Conservation (phyloP, 495 filamentous ascomycete genomes). For the Neurospora sp. region DNA sequence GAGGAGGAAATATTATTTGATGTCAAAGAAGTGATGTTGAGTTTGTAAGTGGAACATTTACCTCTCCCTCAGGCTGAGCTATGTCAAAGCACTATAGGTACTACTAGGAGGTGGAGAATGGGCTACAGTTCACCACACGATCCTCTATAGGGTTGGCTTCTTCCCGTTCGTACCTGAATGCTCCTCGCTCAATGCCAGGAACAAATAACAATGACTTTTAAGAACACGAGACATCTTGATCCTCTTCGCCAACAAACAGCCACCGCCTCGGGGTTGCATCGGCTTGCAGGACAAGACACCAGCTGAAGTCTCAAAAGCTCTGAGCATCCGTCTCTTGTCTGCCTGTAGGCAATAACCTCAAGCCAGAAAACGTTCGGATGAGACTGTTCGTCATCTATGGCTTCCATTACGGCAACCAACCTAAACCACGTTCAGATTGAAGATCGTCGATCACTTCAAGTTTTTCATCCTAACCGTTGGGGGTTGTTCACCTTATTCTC, state of each 20-base stretch:
- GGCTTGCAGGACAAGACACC: neutral
- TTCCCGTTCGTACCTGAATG: neutral
- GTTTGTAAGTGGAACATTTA: neutral
- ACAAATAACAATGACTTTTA: neutral
- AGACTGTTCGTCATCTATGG: neutral
- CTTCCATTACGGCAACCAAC: neutral
- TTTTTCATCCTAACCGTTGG: neutral
- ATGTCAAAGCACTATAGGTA: neutral
- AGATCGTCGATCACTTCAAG: neutral
- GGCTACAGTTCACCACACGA: neutral
- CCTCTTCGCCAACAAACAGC: neutral
- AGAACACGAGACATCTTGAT: neutral
- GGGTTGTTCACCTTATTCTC: neutral
- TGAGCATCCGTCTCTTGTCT: neutral
- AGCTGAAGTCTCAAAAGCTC: neutral
- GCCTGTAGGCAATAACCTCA: neutral
- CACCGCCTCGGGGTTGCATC: neutral
- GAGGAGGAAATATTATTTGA: neutral
- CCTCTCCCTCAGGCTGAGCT: neutral
- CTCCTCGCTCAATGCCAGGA: neutral
- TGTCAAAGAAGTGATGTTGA: neutral
- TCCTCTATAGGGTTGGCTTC: neutral
- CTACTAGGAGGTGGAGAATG: neutral
- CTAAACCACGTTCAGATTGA: neutral
- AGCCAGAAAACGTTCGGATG: neutral